Evolutionary conservation across 306 rosid genomes (phyloP).

Genomic region (Clitoria ternatea): DNA sequence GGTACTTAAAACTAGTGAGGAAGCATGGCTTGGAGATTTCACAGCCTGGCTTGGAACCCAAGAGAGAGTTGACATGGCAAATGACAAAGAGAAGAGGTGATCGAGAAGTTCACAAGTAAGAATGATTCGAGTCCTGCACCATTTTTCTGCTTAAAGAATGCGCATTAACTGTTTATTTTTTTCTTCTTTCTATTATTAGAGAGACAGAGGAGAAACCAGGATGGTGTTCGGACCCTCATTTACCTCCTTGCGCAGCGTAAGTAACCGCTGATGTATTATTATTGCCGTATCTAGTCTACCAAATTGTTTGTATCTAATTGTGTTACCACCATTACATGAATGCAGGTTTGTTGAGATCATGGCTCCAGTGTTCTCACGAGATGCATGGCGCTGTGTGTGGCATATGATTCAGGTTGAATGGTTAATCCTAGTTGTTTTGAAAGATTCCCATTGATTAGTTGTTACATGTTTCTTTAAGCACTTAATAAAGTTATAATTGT

Average conservation of each 20-base stretch:
- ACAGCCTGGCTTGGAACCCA: conserved; percentile 96
- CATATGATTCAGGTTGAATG: conserved; percentile 89
- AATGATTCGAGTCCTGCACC: not conserved
- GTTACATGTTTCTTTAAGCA: conserved; percentile 1
- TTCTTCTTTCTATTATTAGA: conserved; percentile 41
- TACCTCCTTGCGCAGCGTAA: conserved; percentile 99
- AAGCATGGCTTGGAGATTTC: conserved; percentile 98
- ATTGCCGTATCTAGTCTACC: not conserved
- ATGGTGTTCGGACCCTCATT: conserved; percentile 89
- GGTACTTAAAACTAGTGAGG: conserved; percentile 77
- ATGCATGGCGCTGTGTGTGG: conserved; percentile 99
- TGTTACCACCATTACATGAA: not conserved
- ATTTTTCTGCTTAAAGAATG: conserved; percentile 10
- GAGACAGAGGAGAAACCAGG: conserved; percentile 82
- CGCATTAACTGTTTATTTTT: conserved; percentile 13
- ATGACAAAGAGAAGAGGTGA: conserved; percentile 96
- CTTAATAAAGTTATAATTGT: not conserved
- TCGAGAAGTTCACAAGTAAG: conserved; percentile 95
- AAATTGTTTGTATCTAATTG: not conserved
- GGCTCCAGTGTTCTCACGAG: conserved; percentile 98
- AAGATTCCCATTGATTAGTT: not conserved
- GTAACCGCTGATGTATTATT: conserved; percentile 24
- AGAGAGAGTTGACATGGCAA: conserved; percentile 86
- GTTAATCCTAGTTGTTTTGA: conserved; percentile 23
- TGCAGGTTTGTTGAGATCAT: conserved; percentile 93